Evolutionary conservation across 352 stramenopile genomes (phyloP).

Genomic region (Salisapilia sapeloensis): DNA sequence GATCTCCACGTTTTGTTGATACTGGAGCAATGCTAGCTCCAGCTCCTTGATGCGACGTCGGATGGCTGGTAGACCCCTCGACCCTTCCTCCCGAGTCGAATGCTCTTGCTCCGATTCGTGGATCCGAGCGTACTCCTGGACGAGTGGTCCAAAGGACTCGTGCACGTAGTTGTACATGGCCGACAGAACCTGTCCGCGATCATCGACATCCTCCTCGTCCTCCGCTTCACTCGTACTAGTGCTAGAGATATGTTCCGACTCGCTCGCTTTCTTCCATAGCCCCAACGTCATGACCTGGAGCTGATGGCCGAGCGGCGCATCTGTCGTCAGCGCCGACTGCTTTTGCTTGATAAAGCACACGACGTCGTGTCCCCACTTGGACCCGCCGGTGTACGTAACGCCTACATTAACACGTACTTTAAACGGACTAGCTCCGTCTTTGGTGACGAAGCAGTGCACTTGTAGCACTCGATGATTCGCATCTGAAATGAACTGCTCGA

Average conservation of each 20-base stretch:
- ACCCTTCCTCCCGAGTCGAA: conserved; percentile 39
- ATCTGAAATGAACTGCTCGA: conserved; percentile 62
- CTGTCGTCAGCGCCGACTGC: conserved; percentile 38
- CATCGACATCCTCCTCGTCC: conserved; percentile 17
- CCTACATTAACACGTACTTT: conserved; percentile 57
- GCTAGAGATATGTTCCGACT: conserved; percentile 16
- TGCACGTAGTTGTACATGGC: conserved; percentile 83
- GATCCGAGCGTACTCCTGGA: conserved; percentile 77
- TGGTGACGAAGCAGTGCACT: conserved; percentile 34
- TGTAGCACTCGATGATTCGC: conserved; percentile 45
- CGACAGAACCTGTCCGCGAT: conserved; percentile 49
- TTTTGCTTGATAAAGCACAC: conserved; percentile 81
- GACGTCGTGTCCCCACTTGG: conserved; percentile 48
- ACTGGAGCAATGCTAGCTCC: conserved; percentile 86
- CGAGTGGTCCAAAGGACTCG: conserved; percentile 70
- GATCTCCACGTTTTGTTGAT: conserved; percentile 91
- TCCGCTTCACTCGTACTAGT: conserved; percentile 42
- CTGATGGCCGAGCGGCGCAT: conserved; percentile 61
- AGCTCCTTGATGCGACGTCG: conserved; percentile 87
- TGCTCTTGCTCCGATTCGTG: conserved; percentile 58
- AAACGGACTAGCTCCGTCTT: conserved; percentile 5
- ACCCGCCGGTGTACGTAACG: conserved; percentile 47
- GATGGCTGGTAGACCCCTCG: conserved; percentile 69
- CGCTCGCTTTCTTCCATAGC: conserved; percentile 23
- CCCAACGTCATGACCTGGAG: conserved; percentile 79